Evolutionary conservation across 164 flowering plant genomes (phyloP).

Genomic region (Tetracentron sinense): DNA sequence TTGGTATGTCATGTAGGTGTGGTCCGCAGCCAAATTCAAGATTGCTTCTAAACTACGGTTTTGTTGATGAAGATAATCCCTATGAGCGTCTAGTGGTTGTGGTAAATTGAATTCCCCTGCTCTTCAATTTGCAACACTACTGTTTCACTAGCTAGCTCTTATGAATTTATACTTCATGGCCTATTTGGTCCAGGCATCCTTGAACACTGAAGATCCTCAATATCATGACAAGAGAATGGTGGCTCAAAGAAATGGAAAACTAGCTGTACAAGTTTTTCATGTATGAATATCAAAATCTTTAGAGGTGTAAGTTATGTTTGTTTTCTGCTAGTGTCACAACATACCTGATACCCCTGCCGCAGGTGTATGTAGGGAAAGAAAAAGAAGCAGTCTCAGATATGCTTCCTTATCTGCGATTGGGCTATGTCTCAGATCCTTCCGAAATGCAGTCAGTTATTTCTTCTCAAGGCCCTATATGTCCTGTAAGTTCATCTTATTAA

Average conservation of each 20-base stretch:
- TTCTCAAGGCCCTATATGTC: slow-evolving; percentile 89
- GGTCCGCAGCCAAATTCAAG: slow-evolving; percentile 98
- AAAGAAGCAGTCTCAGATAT: slow-evolving; percentile 82
- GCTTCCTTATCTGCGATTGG: slow-evolving; percentile 92
- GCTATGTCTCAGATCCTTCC: slow-evolving; percentile 89
- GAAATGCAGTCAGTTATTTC: slow-evolving; percentile 95
- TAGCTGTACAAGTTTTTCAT: slow-evolving; percentile 73
- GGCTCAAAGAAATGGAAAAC: slow-evolving; percentile 91
- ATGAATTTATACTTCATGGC: slow-evolving; percentile 1
- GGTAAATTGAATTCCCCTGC: slow-evolving; percentile 38
- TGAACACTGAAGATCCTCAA: slow-evolving; percentile 94
- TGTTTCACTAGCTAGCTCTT: not conserved
- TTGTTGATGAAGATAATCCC: slow-evolving; percentile 94
- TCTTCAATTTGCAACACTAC: not conserved
- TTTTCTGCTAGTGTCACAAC: no score
- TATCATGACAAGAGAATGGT: slow-evolving; percentile 96
- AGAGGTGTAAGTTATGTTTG: not conserved
- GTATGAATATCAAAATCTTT: slow-evolving; percentile 34
- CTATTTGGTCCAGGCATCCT: slow-evolving; percentile 58
- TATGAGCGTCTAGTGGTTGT: slow-evolving; percentile 74
- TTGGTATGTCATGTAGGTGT: slow-evolving; percentile 58
- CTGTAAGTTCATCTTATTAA: slow-evolving; percentile 51
- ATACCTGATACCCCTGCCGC: slow-evolving; percentile 17
- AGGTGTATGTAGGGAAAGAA: slow-evolving; percentile 85
- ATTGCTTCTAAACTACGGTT: slow-evolving; percentile 89